Evolutionary conservation across 164 flowering plant genomes (phyloP), one percentile per base, ranked within the genome.

Genomic region (Warburgia ugandensis): DNA sequence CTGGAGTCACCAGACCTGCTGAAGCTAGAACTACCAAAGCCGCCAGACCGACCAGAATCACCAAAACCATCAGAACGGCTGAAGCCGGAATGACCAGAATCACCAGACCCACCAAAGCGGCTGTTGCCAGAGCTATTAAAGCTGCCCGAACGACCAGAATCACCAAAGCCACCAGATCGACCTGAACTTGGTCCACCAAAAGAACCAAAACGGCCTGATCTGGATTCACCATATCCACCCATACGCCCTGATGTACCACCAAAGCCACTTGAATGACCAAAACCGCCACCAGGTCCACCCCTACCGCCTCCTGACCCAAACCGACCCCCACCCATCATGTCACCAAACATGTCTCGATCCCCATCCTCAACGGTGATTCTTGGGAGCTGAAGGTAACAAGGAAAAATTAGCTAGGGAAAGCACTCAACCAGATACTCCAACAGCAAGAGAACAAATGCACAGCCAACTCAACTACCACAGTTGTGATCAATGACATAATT

Each of bases 351-450:
- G 58, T 59, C 76, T 17, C 46, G 46, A 38, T 58, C 35, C 54
- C 72, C 80, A 44, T 55, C 71, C 22, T 72, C 79, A 52, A 52
- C 80, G 49, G 68, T 58, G 38, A 89, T 78, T 50, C 42, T 73
- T 17, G 97, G 87, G 29, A 85, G 90, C 97, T 89, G 70, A 56
- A 30, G 50, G 49, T 21, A 26, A 13, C 36, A 17, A 10, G 38
- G 31, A 23, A 47, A 6, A 19, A 47, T 19, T 30, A 29, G 5
- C n/a, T n/a, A n/a, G n/a, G n/a, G n/a, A n/a, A n/a, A n/a, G n/a
- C n/a, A n/a, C n/a, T n/a, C n/a, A n/a, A n/a, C n/a, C n/a, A n/a
- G n/a, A n/a, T n/a, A n/a, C n/a, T n/a, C n/a, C n/a, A n/a, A n/a
- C n/a, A n/a, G n/a, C n/a, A n/a, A n/a, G n/a, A n/a, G n/a, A n/a